Evolutionary conservation across 306 rosid species (phyloP).

Genomic region (Prunus kanzakura): DNA sequence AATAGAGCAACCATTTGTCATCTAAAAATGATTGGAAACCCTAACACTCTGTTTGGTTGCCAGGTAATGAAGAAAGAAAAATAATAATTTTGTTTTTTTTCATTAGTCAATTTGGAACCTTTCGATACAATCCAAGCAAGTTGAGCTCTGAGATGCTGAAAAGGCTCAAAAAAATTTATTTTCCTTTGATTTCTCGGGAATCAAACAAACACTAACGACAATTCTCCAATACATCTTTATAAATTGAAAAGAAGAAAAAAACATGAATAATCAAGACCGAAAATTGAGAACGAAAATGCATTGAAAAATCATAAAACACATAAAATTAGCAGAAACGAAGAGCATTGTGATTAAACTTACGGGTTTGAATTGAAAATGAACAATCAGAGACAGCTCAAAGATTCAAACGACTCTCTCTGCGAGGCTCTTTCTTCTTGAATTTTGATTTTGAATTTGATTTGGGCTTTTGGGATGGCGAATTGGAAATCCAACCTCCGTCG

Average conservation of each 20-base stretch:
- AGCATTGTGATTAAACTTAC: neutral
- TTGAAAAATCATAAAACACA: neutral
- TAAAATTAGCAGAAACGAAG: neutral
- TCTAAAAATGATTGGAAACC: constrained; percentile 6
- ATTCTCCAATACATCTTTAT: neutral
- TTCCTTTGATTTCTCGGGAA: neutral
- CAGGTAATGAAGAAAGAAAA: neutral
- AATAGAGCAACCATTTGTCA: neutral
- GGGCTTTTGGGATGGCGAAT: neutral
- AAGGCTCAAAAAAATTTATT: neutral
- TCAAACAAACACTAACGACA: constrained; percentile 3
- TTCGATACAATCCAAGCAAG: neutral
- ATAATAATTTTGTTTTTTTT: neutral
- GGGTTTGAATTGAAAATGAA: neutral
- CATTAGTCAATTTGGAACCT: neutral
- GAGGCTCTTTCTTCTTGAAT: neutral
- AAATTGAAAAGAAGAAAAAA: neutral
- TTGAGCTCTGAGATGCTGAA: constrained; percentile 7
- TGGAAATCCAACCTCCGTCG: constrained; percentile 7
- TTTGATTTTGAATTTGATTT: neutral
- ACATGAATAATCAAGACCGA: neutral
- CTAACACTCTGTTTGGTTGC: constrained; percentile 10
- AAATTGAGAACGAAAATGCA: neutral
- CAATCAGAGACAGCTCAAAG: constrained; percentile 33
- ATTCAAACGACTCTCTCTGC: constrained; percentile 12